These are phyloP conservation scores for Globisporangium middletonii DNA, from an alignment of 352 stramenopile species.

Conservation along the genomic window DNA sequence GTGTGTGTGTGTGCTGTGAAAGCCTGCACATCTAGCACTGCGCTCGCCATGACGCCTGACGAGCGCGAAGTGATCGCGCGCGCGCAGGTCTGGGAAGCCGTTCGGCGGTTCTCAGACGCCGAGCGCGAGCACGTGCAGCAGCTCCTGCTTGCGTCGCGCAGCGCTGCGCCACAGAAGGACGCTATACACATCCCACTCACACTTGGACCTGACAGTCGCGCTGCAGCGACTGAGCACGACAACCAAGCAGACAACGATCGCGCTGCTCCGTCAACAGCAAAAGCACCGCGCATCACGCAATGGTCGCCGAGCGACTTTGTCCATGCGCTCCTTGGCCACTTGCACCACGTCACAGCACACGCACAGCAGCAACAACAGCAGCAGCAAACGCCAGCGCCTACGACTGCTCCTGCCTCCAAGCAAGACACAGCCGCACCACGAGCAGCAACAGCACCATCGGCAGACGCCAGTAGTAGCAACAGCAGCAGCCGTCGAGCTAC, in stretches of 20 bases:
- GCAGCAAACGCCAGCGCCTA: not conserved
- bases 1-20: no score
- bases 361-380: not conserved
- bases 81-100: constrained; percentile 23
- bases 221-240: not conserved
- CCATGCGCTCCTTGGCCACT: constrained; percentile 10
- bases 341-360: constrained; percentile 9
- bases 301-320: constrained; percentile 10
- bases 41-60: not conserved
- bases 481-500: not conserved
- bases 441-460: not conserved
- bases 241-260: constrained; percentile 8
- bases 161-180: not conserved
- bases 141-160: constrained; percentile 4
- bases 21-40: no score
- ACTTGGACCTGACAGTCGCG: not conserved
- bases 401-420: not conserved
- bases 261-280: no score
- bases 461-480: not conserved
- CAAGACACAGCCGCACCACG: not conserved
- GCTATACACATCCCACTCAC: not conserved
- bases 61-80: constrained; percentile 11
- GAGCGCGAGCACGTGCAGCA: constrained; percentile 15
- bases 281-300: constrained; percentile 2
- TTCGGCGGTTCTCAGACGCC: constrained; percentile 22